Evolutionary conservation across 2,329 filamentous ascomycete genomes (phyloP).

Genomic region (Botrytis paeoniae): DNA sequence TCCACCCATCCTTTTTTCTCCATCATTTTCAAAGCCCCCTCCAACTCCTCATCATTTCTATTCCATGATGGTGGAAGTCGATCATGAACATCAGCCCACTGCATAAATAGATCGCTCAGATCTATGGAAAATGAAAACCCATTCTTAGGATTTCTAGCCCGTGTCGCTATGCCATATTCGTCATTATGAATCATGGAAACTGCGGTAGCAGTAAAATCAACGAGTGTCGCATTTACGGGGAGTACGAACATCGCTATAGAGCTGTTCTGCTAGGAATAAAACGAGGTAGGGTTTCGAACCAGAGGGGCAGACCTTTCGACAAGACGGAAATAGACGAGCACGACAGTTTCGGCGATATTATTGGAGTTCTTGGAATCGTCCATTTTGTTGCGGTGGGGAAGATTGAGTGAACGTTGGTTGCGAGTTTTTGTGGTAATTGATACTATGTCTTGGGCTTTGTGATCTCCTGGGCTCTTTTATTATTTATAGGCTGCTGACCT

Average conservation of each 20-base stretch:
- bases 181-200: neutral
- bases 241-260: neutral
- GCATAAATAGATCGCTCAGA: neutral
- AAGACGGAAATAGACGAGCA: neutral
- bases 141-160: neutral
- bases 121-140: neutral
- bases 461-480: neutral
- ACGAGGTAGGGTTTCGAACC: neutral
- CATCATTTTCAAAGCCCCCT: neutral
- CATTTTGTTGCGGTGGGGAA: neutral
- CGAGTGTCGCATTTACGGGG: neutral
- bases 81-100: neutral
- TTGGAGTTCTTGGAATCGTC: neutral
- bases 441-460: neutral
- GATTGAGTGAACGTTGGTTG: neutral
- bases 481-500: rapidly evolving
- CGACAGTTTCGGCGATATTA: rapidly evolving
- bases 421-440: neutral
- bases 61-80: too few relatives aligned
- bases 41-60: neutral
- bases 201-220: neutral
- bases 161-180: neutral
- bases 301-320: neutral
- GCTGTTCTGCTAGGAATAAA: neutral
- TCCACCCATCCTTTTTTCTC: neutral